phyloP scores from a whole-genome alignment of 257 asterid genomes.

The Verbascum thapsus region DNA sequence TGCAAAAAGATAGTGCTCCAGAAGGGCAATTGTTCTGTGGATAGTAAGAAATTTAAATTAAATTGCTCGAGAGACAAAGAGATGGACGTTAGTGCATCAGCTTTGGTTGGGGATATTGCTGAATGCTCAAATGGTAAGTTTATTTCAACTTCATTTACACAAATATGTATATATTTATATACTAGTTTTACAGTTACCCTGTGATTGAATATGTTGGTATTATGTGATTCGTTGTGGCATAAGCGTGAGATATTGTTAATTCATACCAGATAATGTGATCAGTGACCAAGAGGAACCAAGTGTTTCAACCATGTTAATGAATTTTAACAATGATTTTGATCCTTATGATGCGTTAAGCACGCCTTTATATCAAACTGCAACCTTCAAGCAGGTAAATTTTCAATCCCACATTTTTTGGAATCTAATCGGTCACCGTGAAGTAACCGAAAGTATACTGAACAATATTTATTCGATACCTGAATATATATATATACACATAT shows the following conservation, averaged over 20 bases:
- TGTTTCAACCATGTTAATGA: conserved; percentile 85
- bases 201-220: not conserved
- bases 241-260: conserved; percentile 22
- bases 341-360: conserved; percentile 87
- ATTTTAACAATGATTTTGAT: conserved; percentile 81
- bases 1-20: conserved; percentile 31
- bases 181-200: not conserved
- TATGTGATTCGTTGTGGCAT: not conserved
- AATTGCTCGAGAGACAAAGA: conserved; percentile 55
- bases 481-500: no score
- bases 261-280: conserved; percentile 43
- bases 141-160: not conserved
- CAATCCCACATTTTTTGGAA: not conserved
- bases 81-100: conserved; percentile 62
- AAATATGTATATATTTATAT: not conserved
- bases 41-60: conserved; percentile 40
- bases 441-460: not conserved
- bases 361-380: conserved; percentile 96
- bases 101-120: conserved; percentile 43
- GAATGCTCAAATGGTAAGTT: conserved; percentile 51
- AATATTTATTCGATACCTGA: no score
- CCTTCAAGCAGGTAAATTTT: conserved; percentile 86
- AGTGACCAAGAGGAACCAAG: conserved; percentile 51
- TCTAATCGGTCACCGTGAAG: not conserved
- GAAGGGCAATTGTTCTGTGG: conserved; percentile 33